phyloP scores from a whole-genome alignment of 2,329 filamentous ascomycete species.

The Annulohypoxylon truncatum region DNA sequence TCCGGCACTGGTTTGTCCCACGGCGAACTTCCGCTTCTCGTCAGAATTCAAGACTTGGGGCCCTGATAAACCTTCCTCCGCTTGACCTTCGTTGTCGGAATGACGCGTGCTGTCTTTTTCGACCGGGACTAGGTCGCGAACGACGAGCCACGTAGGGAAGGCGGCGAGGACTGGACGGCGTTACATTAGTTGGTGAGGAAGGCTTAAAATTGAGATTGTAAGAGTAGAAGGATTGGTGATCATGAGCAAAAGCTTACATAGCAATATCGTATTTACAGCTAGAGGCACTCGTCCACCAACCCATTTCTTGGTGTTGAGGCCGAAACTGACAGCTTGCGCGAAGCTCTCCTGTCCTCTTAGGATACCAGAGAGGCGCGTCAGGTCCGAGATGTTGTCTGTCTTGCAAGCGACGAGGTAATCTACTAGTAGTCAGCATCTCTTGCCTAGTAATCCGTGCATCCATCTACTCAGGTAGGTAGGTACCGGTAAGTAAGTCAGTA shows the following conservation, averaged over 20 bases:
- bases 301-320: slow-evolving; percentile 55
- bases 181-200: not conserved
- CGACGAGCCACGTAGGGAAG: slow-evolving; percentile 50
- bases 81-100: slow-evolving; percentile 29
- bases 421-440: not conserved
- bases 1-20: slow-evolving; percentile 29
- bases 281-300: slow-evolving; percentile 54
- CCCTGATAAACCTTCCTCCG: slow-evolving; percentile 36
- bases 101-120: slow-evolving; percentile 32
- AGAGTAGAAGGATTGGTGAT: not conserved
- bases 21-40: slow-evolving; percentile 38
- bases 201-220: no score
- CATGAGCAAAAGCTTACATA: slow-evolving; percentile 47
- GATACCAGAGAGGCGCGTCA: slow-evolving; percentile 56
- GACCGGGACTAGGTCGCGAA: slow-evolving; percentile 47
- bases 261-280: slow-evolving; percentile 54
- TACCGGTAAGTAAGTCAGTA: not conserved
- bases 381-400: slow-evolving; percentile 66
- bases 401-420: slow-evolving; percentile 65
- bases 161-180: slow-evolving; percentile 44
- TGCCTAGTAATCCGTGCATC: not conserved
- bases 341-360: slow-evolving; percentile 57
- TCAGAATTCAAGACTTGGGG: slow-evolving; percentile 18
- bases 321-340: slow-evolving; percentile 54
- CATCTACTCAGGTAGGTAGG: not conserved